These are phyloP conservation scores for Barbatosphaeria neglecta DNA, from an alignment of 495 filamentous ascomycete species.

Conservation along the genomic window DNA sequence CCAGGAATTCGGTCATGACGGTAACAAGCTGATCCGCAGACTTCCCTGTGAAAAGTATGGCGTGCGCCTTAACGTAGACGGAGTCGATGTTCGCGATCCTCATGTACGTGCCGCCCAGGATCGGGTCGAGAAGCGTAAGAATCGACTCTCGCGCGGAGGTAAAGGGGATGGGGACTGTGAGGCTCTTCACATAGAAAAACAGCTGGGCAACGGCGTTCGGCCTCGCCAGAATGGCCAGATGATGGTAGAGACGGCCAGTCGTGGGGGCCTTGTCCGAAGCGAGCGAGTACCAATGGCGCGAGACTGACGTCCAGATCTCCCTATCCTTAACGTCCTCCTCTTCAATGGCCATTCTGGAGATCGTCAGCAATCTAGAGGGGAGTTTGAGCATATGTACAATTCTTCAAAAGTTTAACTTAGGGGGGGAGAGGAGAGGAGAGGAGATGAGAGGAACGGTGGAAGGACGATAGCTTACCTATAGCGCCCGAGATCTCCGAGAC, in stretches of 20 bases:
- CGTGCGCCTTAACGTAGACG: slow-evolving; percentile 53
- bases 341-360: slow-evolving; percentile 54
- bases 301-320: slow-evolving; percentile 62
- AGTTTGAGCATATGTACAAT: too few species aligned
- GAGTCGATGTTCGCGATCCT: slow-evolving; percentile 19
- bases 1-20: slow-evolving; percentile 38
- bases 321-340: slow-evolving; percentile 53
- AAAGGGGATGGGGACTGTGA: slow-evolving; percentile 41
- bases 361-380: too few species aligned
- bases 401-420: too few species aligned
- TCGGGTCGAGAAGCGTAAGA: slow-evolving; percentile 56
- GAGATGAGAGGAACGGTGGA: too few species aligned
- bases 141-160: slow-evolving; percentile 55
- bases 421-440: neutral
- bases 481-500: slow-evolving; percentile 57
- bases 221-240: slow-evolving; percentile 63
- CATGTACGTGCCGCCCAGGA: slow-evolving; percentile 29
- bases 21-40: slow-evolving; percentile 33
- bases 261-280: slow-evolving; percentile 57
- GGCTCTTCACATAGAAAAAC: slow-evolving; percentile 44
- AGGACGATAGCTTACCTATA: slow-evolving; percentile 15
- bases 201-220: slow-evolving; percentile 62
- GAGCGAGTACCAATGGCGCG: slow-evolving; percentile 65
- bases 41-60: slow-evolving; percentile 49
- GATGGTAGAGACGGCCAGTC: slow-evolving; percentile 64